Percentiles rank a stretch among this genome's conserved stretches.
Conservation (phyloP, 345 rosid genomes). For the Boechera retrofracta region DNA sequence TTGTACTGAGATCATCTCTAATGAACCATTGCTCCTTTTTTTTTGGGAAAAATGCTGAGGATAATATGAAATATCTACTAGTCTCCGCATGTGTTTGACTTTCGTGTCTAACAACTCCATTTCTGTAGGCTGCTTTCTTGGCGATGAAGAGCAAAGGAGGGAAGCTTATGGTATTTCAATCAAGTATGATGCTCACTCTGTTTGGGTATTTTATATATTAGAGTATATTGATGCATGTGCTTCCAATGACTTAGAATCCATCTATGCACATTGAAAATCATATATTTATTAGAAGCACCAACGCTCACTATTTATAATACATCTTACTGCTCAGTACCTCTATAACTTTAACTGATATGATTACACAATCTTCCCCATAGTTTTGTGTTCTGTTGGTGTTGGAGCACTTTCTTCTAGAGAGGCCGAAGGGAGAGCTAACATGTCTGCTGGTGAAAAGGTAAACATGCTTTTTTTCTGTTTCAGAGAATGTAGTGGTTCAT, state of each 20-base stretch:
- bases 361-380: slow-evolving; percentile 48
- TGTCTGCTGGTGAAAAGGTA: slow-evolving; percentile 89
- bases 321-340: slow-evolving; percentile 5
- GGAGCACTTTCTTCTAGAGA: slow-evolving; percentile 94
- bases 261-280: slow-evolving; percentile 11
- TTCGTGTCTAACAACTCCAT: slow-evolving; percentile 6
- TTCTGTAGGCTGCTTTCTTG: slow-evolving; percentile 78
- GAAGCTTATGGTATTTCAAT: slow-evolving; percentile 89
- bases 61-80: slow-evolving; percentile 22
- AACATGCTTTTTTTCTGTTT: neutral
- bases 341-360: slow-evolving; percentile 15
- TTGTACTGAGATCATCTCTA: slow-evolving; percentile 16
- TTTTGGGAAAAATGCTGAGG: neutral
- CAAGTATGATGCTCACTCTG: slow-evolving; percentile 54
- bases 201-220: slow-evolving; percentile 9
- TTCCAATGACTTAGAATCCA: neutral
- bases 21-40: neutral
- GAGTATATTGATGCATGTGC: slow-evolving; percentile 11
- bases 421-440: slow-evolving; percentile 89
- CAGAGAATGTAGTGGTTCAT: slow-evolving; percentile 18
- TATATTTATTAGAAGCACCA: slow-evolving; percentile 21
- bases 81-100: slow-evolving; percentile 3
- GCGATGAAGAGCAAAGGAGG: slow-evolving; percentile 93
- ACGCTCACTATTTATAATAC: neutral
- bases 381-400: slow-evolving; percentile 84